phyloP scores from a whole-genome alignment of 2,329 filamentous ascomycete genomes.

The Orbilia brochopaga region DNA sequence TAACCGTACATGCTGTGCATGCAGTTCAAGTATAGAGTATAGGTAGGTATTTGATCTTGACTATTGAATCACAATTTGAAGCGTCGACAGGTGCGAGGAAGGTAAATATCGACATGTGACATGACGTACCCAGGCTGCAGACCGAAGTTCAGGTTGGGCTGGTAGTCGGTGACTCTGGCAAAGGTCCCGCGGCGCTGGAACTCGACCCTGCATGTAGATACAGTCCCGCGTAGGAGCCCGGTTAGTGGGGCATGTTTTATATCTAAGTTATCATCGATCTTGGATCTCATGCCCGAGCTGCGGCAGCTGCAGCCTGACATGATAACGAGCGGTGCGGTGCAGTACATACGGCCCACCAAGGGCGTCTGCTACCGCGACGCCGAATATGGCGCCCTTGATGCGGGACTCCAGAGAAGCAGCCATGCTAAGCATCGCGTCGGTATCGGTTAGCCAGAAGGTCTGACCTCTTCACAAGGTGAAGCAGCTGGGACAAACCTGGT shows the following conservation, averaged over 20 bases:
- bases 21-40: too few relatives aligned
- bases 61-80: too few relatives aligned
- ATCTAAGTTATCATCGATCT: too few relatives aligned
- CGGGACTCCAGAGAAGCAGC: conserved; percentile 27
- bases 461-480: neutral
- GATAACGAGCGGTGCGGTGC: neutral
- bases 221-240: neutral
- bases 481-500: neutral
- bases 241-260: conserved; percentile 1
- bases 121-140: conserved; percentile 57
- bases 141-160: conserved; percentile 56
- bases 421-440: neutral
- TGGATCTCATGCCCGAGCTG: neutral
- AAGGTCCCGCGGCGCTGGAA: conserved; percentile 58
- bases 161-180: conserved; percentile 56
- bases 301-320: neutral
- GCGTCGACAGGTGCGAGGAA: too few relatives aligned
- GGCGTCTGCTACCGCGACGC: conserved; percentile 59
- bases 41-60: too few relatives aligned
- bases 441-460: neutral
- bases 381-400: conserved; percentile 56
- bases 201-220: conserved; percentile 54
- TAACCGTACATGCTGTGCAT: too few relatives aligned
- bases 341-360: conserved; percentile 58
- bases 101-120: neutral